Base-by-base conservation (phyloP, 352 stramenopile species). In the Pythium utonaiense region DNA sequence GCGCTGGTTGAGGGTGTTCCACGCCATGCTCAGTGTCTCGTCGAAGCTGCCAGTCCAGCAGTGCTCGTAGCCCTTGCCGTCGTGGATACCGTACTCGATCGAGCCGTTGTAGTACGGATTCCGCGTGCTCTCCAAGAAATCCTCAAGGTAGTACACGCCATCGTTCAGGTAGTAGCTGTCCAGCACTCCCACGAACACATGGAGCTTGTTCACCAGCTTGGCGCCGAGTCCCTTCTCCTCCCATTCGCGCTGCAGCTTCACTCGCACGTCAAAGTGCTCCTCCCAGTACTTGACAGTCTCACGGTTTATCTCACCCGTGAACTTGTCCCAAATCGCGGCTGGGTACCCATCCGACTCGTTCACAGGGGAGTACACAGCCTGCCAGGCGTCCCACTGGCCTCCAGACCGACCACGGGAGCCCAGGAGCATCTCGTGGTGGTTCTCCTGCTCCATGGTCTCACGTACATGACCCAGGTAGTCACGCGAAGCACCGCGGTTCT, bases 91-190 rank as follows among this genome's bases (percentile, higher is more conserved):
- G 40, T 90, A 90, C 52, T 85, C 77, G 54, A 90, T 86, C 6
- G 73, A 82, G 17, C 80, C 80, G 22, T 90, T 90, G 67, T 85
- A 90, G 64, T 80, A 90, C 55, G 80, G 78, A 49, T 78, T 64
- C 4, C 21, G 62, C 7, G 80, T 90, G n/a, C 61, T 79, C 53
- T 85, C 67, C 16, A 90, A 57, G 38, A 86, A 88, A 27, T 86
- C 78, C 33, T 88, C 78, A 3, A 90, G 74, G 53, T 79, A 68
- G 62, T 88, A 90, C 38, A 88, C 80, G 16, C 67, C 78, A 54
- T 88, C 80, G 54, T 90, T 90, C 12, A 90, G 58, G 62, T 90
- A 88, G 71, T 88, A 90, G 66, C 78, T 88, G 67, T 90, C 80
- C 10, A 76, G 78, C 50, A 90, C 80, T 22, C 78, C 80, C 16